Percentiles rank a stretch among this genome's conserved stretches.
Evolutionary conservation across 2,329 filamentous ascomycete species (phyloP).

Genomic region (Monilinia vaccinii-corymbosi): DNA sequence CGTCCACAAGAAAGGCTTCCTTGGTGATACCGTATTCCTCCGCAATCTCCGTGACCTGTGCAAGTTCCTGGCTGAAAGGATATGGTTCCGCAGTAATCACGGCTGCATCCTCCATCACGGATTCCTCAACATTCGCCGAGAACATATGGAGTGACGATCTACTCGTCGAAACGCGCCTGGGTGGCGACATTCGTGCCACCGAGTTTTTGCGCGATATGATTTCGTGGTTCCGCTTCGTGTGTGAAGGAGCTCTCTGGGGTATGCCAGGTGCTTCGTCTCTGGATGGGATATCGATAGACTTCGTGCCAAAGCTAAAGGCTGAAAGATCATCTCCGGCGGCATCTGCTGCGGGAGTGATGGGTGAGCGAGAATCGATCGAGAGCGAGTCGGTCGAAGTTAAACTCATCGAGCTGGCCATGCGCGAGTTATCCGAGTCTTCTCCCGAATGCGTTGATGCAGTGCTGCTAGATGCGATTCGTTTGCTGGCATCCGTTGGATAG

Average conservation of each 20-base stretch:
- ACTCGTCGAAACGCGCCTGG: slow-evolving; percentile 49
- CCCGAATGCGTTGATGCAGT: slow-evolving; percentile 35
- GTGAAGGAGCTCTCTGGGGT: slow-evolving; percentile 71
- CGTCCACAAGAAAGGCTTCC: slow-evolving; percentile 52
- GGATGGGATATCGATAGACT: slow-evolving; percentile 30
- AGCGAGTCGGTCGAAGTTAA: slow-evolving; percentile 38
- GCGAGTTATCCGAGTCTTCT: slow-evolving; percentile 62
- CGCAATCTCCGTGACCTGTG: slow-evolving; percentile 84
- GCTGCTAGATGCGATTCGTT: slow-evolving; percentile 7
- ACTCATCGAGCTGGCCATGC: slow-evolving; percentile 34
- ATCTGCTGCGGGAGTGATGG: slow-evolving; percentile 42
- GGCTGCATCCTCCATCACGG: too few relatives aligned
- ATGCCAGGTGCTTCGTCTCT: slow-evolving; percentile 49
- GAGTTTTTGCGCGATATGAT: slow-evolving; percentile 62
- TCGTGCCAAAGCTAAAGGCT: slow-evolving; percentile 45
- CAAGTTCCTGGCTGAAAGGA: slow-evolving; percentile 83
- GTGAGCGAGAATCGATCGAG: slow-evolving; percentile 34
- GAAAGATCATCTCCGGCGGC: slow-evolving; percentile 60
- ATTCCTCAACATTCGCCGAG: slow-evolving; percentile 19
- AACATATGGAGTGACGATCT: slow-evolving; percentile 39
- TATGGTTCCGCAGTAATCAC: slow-evolving; percentile 50
- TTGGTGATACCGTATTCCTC: slow-evolving; percentile 68
- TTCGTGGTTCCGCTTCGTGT: slow-evolving; percentile 82
- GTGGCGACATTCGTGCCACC: slow-evolving; percentile 49
- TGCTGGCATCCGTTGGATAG: slow-evolving; percentile 26